Evolutionary conservation across 164 flowering plant genomes (phyloP).

Genomic region (Chimonanthus salicifolius): DNA sequence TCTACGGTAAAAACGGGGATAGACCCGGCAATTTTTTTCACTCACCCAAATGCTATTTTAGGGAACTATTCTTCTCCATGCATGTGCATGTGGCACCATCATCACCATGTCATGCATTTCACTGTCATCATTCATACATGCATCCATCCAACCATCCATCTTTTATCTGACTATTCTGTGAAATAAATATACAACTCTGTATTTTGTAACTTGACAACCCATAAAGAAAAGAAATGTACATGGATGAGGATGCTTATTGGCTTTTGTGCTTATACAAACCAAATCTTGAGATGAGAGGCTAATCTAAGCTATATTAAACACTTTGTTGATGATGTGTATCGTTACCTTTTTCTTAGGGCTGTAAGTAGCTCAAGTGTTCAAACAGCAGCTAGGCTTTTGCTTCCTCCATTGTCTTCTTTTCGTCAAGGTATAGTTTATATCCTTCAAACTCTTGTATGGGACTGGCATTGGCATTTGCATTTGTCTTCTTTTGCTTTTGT

Average conservation of each 20-base stretch:
- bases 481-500: neutral
- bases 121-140: conserved; percentile 8
- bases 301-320: conserved; percentile 7
- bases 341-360: neutral
- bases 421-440: conserved; percentile 12
- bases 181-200: neutral
- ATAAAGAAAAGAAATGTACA: conserved; percentile 4
- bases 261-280: neutral
- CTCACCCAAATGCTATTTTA: neutral
- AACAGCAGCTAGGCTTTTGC: conserved; percentile 4
- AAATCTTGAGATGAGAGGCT: conserved; percentile 1
- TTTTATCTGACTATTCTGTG: neutral
- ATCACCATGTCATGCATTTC: neutral
- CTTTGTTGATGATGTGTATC: neutral
- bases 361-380: conserved; percentile 6
- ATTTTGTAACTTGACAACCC: neutral
- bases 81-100: neutral
- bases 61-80: neutral
- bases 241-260: neutral
- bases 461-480: neutral
- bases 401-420: conserved; percentile 6
- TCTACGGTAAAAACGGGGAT: neutral
- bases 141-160: conserved; percentile 1
- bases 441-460: neutral
- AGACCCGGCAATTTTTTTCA: neutral